Evolutionary conservation across 192 early-diverging fungal species (phyloP), one percentile per base, ranked within the genome.

Genomic region (Coemansia sp.): DNA sequence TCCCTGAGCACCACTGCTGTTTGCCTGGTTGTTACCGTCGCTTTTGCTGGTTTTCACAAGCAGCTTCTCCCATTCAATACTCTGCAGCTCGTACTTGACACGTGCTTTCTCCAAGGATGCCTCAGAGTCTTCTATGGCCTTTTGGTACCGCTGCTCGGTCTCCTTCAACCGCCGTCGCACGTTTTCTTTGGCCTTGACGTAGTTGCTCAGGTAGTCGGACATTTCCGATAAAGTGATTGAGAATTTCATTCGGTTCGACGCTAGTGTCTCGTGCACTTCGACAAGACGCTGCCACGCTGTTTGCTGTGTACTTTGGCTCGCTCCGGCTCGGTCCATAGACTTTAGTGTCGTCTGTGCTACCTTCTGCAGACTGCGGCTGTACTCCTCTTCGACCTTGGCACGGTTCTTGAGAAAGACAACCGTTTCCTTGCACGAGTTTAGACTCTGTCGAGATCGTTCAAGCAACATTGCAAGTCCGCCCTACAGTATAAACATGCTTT

Each of bases 321-420:
- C 69, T 37, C 80, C 67, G 24, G 73, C 65, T 61, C 70, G 73
- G 38, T 85, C 80, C 70, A 80, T 82, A 15, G 76, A 57, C 62
- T 86, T 86, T 30, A 79, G 73, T 53, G 83, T 80, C 44, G 62
- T 66, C 23, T 86, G 87, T 9, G 87, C 82, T 0, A 95, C 74
- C 59, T 93, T 94, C 33, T 85, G 74, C 79, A 98, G 81, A 40
- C 81, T 77, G 40, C 86, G 80, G 19, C 86, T 89, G 69, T 98
- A 96, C 38, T 95, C 91, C 50, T 93, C 93, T 63, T 98, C 96
- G 34, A 96, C 88, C 5, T 78, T 63, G 1, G 96, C 91, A n/a
- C 96, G 84, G 57, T 87, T 92, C 59, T 89, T 91, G 15, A 98
- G 74, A 58, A 98, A 96, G 0, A 67, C 49, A 3, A 85, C 78